A percentile compares a stretch with the other conserved stretches of the same genome.
These are phyloP conservation scores for Sistotremastrum niveocremeum DNA, from an alignment of 768 basidiomycete genomes.

Conservation along the genomic window DNA sequence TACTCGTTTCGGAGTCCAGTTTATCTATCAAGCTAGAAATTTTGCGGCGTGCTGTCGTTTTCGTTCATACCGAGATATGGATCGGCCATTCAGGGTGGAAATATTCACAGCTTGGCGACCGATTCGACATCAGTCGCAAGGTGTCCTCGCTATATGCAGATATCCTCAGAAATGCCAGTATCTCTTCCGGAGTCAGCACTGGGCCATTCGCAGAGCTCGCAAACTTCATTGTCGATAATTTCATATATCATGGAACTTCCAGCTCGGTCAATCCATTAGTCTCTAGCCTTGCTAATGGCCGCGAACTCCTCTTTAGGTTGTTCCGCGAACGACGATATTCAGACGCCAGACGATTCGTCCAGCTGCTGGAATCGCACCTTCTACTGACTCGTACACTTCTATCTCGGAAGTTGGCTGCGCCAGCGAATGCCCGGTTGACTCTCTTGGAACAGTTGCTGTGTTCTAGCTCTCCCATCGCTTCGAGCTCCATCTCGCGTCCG, in stretches of 20 bases:
- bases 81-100: conserved; percentile 77
- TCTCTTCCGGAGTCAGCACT: conserved; percentile 35
- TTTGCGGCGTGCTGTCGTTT: conserved; percentile 57
- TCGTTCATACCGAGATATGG: conserved; percentile 84
- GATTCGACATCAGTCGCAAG: conserved; percentile 68
- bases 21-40: conserved; percentile 64
- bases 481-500: conserved; percentile 27
- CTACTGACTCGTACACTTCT: conserved; percentile 48
- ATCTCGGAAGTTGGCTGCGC: conserved; percentile 43
- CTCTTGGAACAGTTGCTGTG: conserved; percentile 70
- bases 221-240: conserved; percentile 50
- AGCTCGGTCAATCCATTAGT: conserved; percentile 75
- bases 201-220: conserved; percentile 49
- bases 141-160: conserved; percentile 54
- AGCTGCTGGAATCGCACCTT: conserved; percentile 55
- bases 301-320: conserved; percentile 43
- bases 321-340: conserved; percentile 50
- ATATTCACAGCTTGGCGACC: conserved; percentile 65
- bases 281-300: conserved; percentile 49
- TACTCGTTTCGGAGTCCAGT: conserved; percentile 11
- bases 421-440: conserved; percentile 22
- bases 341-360: conserved; percentile 56
- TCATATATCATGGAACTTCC: conserved; percentile 63
- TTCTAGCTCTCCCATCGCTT: conserved; percentile 40
- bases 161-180: conserved; percentile 41